Percentiles rank a stretch among this genome's conserved stretches.
phyloP scores from a whole-genome alignment of 2,329 filamentous ascomycete genomes.

The Fusarium albosuccineum region DNA sequence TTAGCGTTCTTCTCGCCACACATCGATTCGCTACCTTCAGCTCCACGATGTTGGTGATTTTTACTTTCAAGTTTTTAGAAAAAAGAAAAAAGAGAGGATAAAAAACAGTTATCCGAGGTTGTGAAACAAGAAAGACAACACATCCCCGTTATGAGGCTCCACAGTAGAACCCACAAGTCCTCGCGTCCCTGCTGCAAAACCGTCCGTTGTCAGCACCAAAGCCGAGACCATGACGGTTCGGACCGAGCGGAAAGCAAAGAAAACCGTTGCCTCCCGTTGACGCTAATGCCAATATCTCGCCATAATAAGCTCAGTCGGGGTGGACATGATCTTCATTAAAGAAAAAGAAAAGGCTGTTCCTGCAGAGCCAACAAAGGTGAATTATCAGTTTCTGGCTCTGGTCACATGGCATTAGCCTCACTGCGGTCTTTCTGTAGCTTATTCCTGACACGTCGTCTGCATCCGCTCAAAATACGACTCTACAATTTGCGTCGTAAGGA shows the following conservation, averaged over 20 bases:
- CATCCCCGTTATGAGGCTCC: conserved; percentile 18
- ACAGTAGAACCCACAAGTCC: neutral
- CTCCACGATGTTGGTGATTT: neutral
- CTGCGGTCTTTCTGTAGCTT: neutral
- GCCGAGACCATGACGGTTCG: conserved; percentile 17
- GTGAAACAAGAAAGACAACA: conserved; percentile 9
- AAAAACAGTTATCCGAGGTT: neutral
- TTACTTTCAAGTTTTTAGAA: neutral
- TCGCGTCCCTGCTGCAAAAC: neutral
- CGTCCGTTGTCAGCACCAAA: neutral
- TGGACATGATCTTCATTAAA: neutral
- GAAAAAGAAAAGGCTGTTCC: neutral
- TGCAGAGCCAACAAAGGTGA: neutral
- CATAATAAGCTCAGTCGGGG: neutral
- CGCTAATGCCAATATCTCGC: neutral
- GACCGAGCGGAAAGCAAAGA: conserved; percentile 1
- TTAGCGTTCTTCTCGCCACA: neutral
- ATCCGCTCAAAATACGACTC: conserved; percentile 6
- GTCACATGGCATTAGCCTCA: conserved; percentile 3
- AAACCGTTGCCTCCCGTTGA: neutral
- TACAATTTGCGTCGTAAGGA: neutral
- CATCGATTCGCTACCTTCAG: neutral
- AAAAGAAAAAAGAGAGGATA: neutral
- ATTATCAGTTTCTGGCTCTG: neutral
- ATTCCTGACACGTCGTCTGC: neutral